Evolutionary conservation across 371 early-diverging fungal species (phyloP).

Genomic region (Mucor sp.): DNA sequence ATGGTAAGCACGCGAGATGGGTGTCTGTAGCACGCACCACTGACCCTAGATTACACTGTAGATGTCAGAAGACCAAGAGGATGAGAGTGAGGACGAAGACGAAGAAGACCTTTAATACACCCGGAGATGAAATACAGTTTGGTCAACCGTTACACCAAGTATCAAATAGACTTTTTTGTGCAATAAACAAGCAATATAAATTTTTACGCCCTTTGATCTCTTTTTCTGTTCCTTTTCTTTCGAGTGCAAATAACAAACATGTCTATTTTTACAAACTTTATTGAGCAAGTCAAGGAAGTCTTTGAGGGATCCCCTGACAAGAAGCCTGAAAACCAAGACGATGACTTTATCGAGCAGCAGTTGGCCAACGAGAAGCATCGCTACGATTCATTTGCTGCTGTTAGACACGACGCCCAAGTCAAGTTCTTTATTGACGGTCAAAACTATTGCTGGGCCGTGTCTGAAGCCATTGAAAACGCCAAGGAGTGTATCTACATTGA

Average conservation of each 20-base stretch:
- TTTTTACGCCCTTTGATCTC: neutral
- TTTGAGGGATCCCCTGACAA: conserved; percentile 16
- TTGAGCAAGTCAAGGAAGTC: conserved; percentile 26
- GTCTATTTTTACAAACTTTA: conserved; percentile 34
- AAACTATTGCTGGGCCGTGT: conserved; percentile 81
- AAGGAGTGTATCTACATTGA: conserved; percentile 79
- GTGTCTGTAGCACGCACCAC: neutral
- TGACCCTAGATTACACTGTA: neutral
- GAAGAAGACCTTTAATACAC: neutral
- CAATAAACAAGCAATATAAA: conserved; percentile 7
- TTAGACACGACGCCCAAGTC: conserved; percentile 66
- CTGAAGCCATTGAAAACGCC: conserved; percentile 79
- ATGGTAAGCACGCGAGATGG: neutral
- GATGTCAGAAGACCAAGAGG: conserved; percentile 19
- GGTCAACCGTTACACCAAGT: conserved; percentile 10
- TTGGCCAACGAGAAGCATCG: conserved; percentile 58
- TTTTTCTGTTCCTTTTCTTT: conserved; percentile 7
- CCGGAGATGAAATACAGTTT: conserved; percentile 9
- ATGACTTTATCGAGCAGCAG: conserved; percentile 26
- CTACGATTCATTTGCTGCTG: conserved; percentile 82
- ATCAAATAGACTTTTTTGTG: conserved; percentile 7
- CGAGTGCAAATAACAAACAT: conserved; percentile 10
- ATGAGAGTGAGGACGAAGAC: conserved; percentile 8
- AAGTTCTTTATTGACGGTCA: conserved; percentile 83
- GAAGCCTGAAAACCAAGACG: conserved; percentile 21